Percentiles rank a stretch among this genome's conserved stretches.
phyloP scores from a whole-genome alignment of 148 eudicot genomes.

The Chenopodium quinoa region DNA sequence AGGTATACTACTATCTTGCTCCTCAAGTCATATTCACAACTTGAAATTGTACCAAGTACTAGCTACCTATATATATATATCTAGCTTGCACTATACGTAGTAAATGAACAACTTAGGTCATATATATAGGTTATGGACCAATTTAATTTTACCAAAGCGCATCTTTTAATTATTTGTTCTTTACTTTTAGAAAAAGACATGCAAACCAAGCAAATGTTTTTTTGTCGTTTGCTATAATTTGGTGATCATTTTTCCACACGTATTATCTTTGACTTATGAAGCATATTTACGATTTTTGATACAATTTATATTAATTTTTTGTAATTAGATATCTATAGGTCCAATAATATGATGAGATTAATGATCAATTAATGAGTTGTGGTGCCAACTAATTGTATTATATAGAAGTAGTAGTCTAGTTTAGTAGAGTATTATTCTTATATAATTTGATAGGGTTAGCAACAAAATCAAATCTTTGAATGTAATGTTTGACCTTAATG shows the following conservation, averaged over 20 bases:
- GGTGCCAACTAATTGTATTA: conserved; percentile 7
- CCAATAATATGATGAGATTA: no score
- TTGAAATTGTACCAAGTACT: not conserved
- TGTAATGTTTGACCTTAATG: not conserved
- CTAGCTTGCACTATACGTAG: not conserved
- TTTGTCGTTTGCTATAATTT: conserved; percentile 1
- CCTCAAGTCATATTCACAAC: conserved; percentile 10
- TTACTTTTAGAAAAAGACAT: conserved; percentile 4
- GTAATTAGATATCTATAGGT: not conserved
- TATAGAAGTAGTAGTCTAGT: not conserved
- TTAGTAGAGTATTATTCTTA: not conserved
- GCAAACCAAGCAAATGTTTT: not conserved
- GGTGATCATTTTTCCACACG: conserved; percentile 20
- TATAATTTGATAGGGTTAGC: not conserved
- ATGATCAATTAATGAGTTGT: not conserved
- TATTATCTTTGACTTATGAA: conserved; percentile 18
- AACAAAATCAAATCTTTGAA: not conserved
- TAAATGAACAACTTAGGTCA: not conserved
- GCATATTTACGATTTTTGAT: not conserved
- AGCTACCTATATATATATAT: no score
- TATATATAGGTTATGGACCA: conserved; percentile 3
- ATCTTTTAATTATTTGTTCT: not conserved
- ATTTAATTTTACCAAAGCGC: conserved; percentile 10
- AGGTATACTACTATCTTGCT: conserved; percentile 6
- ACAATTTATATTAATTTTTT: not conserved